Conservation (phyloP, 164 flowering plant genomes). For the Dillenia suffruticosa region DNA sequence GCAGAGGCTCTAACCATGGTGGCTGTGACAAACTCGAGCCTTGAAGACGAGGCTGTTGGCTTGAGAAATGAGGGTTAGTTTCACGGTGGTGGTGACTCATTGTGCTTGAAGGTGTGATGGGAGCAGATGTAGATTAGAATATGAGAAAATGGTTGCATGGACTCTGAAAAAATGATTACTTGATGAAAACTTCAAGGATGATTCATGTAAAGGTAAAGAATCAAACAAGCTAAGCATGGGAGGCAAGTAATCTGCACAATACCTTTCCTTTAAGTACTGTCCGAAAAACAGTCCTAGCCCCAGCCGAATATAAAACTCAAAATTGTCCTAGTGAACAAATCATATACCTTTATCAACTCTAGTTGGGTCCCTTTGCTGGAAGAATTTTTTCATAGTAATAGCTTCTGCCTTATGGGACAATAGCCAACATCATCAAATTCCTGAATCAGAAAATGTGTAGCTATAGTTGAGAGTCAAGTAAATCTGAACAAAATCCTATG, state of each 20-base stretch:
- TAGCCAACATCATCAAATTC: too few species aligned
- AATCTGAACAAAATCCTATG: too few species aligned
- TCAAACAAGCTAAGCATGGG: conserved; percentile 27
- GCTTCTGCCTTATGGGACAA: too few species aligned
- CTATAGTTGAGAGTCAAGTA: too few species aligned
- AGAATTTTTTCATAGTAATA: too few species aligned
- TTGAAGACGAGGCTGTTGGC: background rate
- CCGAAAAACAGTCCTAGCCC: too few species aligned
- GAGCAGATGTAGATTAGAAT: background rate
- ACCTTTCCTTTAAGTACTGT: conserved; percentile 4
- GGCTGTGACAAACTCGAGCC: conserved; percentile 4
- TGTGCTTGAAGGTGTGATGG: background rate
- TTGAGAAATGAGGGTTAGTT: conserved; percentile 47
- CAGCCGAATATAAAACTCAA: too few species aligned
- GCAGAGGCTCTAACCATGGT: conserved; percentile 3
- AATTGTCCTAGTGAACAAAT: too few species aligned
- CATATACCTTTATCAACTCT: too few species aligned
- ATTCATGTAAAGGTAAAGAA: conserved; percentile 45
- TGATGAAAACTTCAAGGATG: conserved; percentile 29
- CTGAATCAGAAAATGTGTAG: too few species aligned
- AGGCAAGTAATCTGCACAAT: conserved; percentile 41
- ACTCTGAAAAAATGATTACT: conserved; percentile 10
- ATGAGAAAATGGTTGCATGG: background rate
- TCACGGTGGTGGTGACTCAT: conserved; percentile 28
- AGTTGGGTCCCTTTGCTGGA: too few species aligned